Base-by-base conservation (phyloP, 129 eudicot species). In the Sambucus nigra region DNA sequence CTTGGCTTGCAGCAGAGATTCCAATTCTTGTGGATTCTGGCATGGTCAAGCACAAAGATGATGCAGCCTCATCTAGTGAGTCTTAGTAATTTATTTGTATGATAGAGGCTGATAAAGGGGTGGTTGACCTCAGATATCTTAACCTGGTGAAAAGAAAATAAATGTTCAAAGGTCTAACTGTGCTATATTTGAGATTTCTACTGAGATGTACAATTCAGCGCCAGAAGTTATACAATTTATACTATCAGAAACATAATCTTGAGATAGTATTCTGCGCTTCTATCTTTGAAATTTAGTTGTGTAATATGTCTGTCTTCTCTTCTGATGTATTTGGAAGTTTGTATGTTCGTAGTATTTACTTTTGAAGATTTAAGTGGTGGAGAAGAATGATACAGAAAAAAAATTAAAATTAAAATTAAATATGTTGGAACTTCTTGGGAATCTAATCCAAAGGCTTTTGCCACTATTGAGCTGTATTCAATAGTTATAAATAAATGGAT, bases 1-100 rank as follows among this genome's bases (percentile, higher is more conserved):
- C 97, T 18, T 89, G 97, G 97, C 88, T 89, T 51, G 97, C 97
- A 8, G 93, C 97, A 19, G 97, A 89, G 68, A 84, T 89, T 67
- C 97, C 97, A 14, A 67, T 89, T 69, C 95, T 89, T 23, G 97
- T 89, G 59, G 97, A 89, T 81, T 84, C 95, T 52, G 97, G 95
- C 44, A 84, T 89, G 94, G 49, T 89, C 52, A 89, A 89, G 79
- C 97, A 89, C 68, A 89, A 89, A 77, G 95, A 89, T 47, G 97
- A 84, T 54, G 75, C 62, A 1, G 83, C 88, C 33, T 60, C 95
- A 41, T 70, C 95, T 40, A 79, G 73, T 60, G 88, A 84, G 41
- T 13, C 76, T 50, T 80, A 76, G 68, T 40, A 38, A 17, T 42
- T 51, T 57, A 47, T 59, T 20, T 68, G 38, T 44, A 23, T 27